phyloP scores from a whole-genome alignment of 2,329 filamentous ascomycete species.

The Penicillium carneum region DNA sequence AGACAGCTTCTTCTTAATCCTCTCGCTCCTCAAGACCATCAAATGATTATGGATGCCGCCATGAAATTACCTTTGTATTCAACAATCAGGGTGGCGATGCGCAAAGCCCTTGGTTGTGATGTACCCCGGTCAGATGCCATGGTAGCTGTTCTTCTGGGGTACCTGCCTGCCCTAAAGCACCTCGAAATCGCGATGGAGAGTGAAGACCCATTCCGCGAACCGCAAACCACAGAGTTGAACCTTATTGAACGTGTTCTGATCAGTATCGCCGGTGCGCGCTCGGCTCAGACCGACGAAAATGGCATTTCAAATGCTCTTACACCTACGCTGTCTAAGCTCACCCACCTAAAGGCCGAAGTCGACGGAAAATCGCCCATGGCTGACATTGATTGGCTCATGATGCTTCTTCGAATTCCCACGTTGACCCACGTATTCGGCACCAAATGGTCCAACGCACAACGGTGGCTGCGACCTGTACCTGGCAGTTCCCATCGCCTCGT shows the following conservation, averaged over 20 bases:
- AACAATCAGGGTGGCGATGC: background rate
- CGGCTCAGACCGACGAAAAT: background rate
- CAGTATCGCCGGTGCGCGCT: background rate
- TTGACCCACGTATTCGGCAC: conserved; percentile 1
- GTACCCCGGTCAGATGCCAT: background rate
- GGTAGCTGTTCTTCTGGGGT: background rate
- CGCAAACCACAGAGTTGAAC: background rate
- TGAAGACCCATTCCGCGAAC: background rate
- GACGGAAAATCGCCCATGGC: background rate
- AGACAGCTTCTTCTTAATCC: background rate
- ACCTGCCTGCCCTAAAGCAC: background rate
- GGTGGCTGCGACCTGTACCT: background rate
- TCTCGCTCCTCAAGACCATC: background rate
- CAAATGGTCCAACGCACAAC: background rate
- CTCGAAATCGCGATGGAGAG: background rate
- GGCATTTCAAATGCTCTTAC: background rate
- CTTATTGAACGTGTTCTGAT: background rate
- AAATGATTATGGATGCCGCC: background rate
- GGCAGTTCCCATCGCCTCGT: background rate
- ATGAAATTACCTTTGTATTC: background rate
- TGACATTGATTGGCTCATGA: background rate
- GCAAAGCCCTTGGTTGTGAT: background rate
- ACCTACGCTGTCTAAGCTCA: background rate
- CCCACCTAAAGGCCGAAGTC: background rate
- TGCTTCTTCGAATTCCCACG: background rate